phyloP scores from a whole-genome alignment of 352 stramenopile species.

The Globisporangium cystogenes region DNA sequence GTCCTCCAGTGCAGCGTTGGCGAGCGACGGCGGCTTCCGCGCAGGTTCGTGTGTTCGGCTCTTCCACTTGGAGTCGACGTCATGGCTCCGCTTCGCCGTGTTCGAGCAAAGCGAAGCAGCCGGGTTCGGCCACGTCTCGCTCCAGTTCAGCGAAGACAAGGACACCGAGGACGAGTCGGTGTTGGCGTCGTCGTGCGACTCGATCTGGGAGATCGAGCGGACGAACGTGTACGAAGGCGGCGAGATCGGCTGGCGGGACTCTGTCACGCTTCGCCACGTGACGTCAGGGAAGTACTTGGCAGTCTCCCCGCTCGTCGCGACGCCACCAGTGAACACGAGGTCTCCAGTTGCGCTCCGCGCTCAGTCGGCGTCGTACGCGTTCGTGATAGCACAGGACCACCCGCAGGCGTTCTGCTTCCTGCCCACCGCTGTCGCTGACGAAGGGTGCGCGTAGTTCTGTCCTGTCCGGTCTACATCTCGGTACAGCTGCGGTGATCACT shows the following conservation, averaged over 20 bases:
- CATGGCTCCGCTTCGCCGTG: constrained; percentile 42
- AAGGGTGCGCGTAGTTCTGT: constrained; percentile 30
- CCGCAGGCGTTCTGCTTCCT: constrained; percentile 52
- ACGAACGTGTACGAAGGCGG: constrained; percentile 47
- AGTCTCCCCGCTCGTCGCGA: constrained; percentile 13
- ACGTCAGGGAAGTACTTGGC: constrained; percentile 52
- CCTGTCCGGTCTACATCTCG: too few relatives aligned
- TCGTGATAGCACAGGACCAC: constrained; percentile 27
- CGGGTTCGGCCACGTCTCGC: constrained; percentile 18
- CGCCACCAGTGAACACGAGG: constrained; percentile 13
- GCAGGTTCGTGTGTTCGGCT: constrained; percentile 54
- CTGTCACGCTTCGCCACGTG: constrained; percentile 46
- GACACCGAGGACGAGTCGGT: constrained; percentile 25
- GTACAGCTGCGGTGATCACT: too few relatives aligned
- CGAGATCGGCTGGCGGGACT: constrained; percentile 44
- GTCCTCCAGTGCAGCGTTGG: constrained; percentile 9
- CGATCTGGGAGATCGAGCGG: constrained; percentile 58
- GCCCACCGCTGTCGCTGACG: constrained; percentile 44
- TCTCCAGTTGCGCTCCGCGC: constrained; percentile 15
- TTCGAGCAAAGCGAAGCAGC: constrained; percentile 1
- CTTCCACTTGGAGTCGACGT: constrained; percentile 61
- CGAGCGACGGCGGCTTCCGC: constrained; percentile 21
- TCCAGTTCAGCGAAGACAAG: constrained; percentile 45
- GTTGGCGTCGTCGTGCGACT: constrained; percentile 33
- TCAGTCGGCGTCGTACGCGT: constrained; percentile 15